Conservation (phyloP, 306 rosid genomes). For the Rubus idaeus region DNA sequence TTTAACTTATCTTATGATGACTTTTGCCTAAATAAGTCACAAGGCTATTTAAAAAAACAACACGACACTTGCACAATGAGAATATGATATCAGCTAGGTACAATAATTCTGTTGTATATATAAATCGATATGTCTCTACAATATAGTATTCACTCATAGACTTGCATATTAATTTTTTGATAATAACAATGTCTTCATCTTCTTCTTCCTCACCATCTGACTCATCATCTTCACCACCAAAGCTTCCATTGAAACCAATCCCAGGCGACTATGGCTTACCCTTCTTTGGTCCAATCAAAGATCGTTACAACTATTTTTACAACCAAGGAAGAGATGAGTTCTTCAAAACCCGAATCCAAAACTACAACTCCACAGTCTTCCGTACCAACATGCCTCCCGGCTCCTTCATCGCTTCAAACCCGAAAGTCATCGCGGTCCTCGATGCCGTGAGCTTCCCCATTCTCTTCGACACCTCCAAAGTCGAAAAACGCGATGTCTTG, state of each 20-base stretch:
- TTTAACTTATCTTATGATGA: no score
- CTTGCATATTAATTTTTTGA: no score
- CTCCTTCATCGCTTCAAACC: slow-evolving; percentile 50
- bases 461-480: slow-evolving; percentile 58
- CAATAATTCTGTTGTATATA: not conserved
- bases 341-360: slow-evolving; percentile 45
- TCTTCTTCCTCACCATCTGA: slow-evolving; percentile 5
- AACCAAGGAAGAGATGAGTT: slow-evolving; percentile 54
- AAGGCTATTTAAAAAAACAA: not conserved
- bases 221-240: slow-evolving; percentile 7
- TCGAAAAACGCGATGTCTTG: slow-evolving; percentile 55
- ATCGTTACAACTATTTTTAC: slow-evolving; percentile 65
- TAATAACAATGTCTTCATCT: slow-evolving; percentile 12
- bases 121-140: not conserved
- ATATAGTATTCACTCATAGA: not conserved
- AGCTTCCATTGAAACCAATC: slow-evolving; percentile 49
- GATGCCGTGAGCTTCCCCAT: slow-evolving; percentile 60
- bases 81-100: not conserved
- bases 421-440: slow-evolving; percentile 51
- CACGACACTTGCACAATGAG: not conserved
- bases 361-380: slow-evolving; percentile 58
- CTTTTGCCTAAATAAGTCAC: no score
- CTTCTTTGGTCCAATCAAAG: slow-evolving; percentile 52
- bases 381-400: slow-evolving; percentile 85
- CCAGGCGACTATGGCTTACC: slow-evolving; percentile 65